These are phyloP conservation scores for Tillandsia leiboldiana DNA, from an alignment of 176 grass and related monocot species.

Conservation along the genomic window DNA sequence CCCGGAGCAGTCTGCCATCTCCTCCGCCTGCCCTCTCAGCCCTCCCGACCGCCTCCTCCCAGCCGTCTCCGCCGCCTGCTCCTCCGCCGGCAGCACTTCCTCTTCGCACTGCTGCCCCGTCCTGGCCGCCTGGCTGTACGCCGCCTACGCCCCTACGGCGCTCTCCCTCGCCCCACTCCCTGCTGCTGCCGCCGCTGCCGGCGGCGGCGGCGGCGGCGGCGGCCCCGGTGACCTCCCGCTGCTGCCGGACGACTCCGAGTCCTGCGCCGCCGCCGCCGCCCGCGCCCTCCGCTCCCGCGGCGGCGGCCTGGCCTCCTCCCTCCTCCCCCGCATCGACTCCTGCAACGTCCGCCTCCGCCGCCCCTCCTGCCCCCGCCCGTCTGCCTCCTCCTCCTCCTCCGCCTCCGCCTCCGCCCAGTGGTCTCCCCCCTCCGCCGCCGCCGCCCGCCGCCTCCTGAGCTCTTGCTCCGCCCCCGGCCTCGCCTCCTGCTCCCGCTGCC, in stretches of 20 bases:
- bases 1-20: conserved; percentile 69
- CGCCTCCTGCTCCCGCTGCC: conserved; percentile 59
- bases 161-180: conserved; percentile 17
- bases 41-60: conserved; percentile 46
- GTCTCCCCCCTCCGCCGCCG: conserved; percentile 29
- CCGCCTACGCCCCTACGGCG: conserved; percentile 61
- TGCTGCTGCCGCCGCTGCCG: not conserved
- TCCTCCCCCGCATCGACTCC: conserved; percentile 75
- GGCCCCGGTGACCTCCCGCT: conserved; percentile 41
- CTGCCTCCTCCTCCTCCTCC: conserved; percentile 11
- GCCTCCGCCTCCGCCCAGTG: conserved; percentile 9
- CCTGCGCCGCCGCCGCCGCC: conserved; percentile 46
- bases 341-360: conserved; percentile 67
- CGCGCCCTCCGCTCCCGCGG: conserved; percentile 47
- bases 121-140: conserved; percentile 78
- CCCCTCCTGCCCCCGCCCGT: conserved; percentile 33
- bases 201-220: conserved; percentile 1
- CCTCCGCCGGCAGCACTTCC: conserved; percentile 10
- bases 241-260: conserved; percentile 54
- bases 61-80: conserved; percentile 47
- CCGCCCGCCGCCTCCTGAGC: conserved; percentile 33
- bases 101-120: conserved; percentile 67
- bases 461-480: conserved; percentile 47
- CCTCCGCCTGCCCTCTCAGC: conserved; percentile 58
- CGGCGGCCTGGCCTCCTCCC: conserved; percentile 35